A percentile compares a stretch with the other conserved stretches of the same genome.
Evolutionary conservation across 768 basidiomycete genomes (phyloP).

Genomic region (Suillus cothurnatus): DNA sequence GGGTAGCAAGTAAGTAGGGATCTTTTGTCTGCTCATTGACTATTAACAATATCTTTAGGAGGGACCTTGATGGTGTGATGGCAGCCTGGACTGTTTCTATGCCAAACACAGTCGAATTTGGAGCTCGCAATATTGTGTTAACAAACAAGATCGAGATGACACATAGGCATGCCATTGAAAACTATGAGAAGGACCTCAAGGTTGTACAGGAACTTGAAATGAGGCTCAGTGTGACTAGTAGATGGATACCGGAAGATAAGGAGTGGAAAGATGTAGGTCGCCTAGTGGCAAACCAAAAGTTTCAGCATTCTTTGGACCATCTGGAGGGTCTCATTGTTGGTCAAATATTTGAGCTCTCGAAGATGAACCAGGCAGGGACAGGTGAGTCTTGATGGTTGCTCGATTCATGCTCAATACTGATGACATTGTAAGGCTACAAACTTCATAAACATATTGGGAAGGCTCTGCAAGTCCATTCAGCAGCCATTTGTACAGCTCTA

Average conservation of each 20-base stretch:
- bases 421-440: too few species aligned
- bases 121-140: neutral
- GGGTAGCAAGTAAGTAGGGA: slow-evolving; percentile 13
- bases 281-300: slow-evolving; percentile 4
- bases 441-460: slow-evolving; percentile 12
- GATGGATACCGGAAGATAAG: neutral
- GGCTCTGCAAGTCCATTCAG: slow-evolving; percentile 5
- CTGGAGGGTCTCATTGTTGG: slow-evolving; percentile 19
- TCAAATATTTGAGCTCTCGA: slow-evolving; percentile 23
- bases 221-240: neutral
- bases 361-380: slow-evolving; percentile 20
- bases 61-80: neutral
- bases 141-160: neutral
- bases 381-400: slow-evolving; percentile 22
- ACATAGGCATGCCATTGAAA: neutral
- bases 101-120: neutral
- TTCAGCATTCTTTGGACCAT: slow-evolving; percentile 16
- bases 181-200: neutral
- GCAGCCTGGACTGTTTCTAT: neutral
- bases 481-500: slow-evolving; percentile 21
- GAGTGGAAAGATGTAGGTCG: slow-evolving; percentile 8
- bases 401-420: too few species aligned
- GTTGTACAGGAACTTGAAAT: neutral
- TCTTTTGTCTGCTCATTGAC: too few species aligned
- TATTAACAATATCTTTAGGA: neutral